Base-by-base conservation (phyloP, 2,329 filamentous ascomycete genomes). In the Fonsecaea pedrosoi region DNA sequence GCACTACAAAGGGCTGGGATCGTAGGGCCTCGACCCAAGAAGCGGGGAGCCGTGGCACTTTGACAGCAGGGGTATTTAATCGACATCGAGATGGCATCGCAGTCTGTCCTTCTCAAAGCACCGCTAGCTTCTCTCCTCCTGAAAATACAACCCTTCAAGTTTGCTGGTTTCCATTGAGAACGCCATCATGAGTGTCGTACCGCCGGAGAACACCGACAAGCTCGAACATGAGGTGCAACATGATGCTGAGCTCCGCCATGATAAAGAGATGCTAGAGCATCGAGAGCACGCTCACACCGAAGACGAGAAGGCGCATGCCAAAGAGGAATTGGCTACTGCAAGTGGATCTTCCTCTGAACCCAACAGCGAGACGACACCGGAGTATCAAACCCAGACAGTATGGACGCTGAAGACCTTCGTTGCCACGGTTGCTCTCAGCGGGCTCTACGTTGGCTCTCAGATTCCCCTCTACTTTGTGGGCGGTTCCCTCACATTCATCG, bases 391-490 rank as follows among this genome's bases (percentile, higher is more conserved):
- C 21, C 59, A 62, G 30, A 66, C 64, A 4, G 64, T 66, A n/a
- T 66, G 64, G 64, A 66, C 64, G 5, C 38, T 62, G 25, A 63
- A 53, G 21, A 62, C 64, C 15, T 58, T 66, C 59, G 34, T 66
- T 15, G 64, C 64, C 21, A 66, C 64, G 3, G 37, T 62, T 10
- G 59, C 58, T 8, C 60, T 66, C 15, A 57, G 48, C 6, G 64
- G 58, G 37, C 62, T 64, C 54, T 64, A 64, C 45, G 62, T 64
- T 18, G 68, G 68, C 30, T 70, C 68, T 7, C 68, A 70, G 53
- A 70, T 70, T 30, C 66, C 66, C 15, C 66, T 70, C 13, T 70
- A 70, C 42, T 70, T 70, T 45, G 66, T 66, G 6, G 68, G 68
- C 5, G 68, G 66, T 8, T 69, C 66, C 35, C 62, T 70, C n/a